Base-by-base conservation (phyloP, 139 green algal genomes). In the Astrephomene gubernaculifera region DNA sequence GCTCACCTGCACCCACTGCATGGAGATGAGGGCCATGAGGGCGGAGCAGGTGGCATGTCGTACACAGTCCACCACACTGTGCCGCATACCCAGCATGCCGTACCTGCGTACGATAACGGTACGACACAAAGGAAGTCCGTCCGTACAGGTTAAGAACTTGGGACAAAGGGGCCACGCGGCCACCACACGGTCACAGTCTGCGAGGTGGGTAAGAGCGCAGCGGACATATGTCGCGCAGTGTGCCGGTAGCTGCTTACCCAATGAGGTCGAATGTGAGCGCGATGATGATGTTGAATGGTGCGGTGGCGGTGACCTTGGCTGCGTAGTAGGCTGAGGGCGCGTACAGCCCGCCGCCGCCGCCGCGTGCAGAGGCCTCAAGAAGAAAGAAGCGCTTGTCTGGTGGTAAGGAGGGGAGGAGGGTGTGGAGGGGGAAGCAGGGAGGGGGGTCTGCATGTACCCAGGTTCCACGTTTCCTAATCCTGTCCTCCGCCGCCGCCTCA, bases 201-300 rank as follows among this genome's bases (percentile, higher is more conserved):
- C 49, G 12, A n/a, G n/a, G n/a, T n/a, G n/a, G n/a, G n/a, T n/a
- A n/a, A n/a, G n/a, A n/a, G n/a, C n/a, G n/a, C n/a, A n/a, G n/a
- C n/a, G n/a, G 12, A 57, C 49, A 57, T 57, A 57, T 17, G 49
- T 57, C 49, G 49, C 14, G 49, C 43, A 43, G 52, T n/a, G 82
- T 69, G 44, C 39, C 19, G 61, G 45, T 31, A 31, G 49, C 49
- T n/a, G 1, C 87, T 27, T 86, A 91, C 53, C 61, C 79, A 33
- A 86, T 86, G 76, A 70, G 82, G 19, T 44, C 53, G 71, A 89
- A 92, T 0, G 60, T 54, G 31, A 93, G n/a, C 17, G 89, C 84
- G 45, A 92, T 92, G 27, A 90, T 12, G 8, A 90, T 44, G 63
- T 91, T 91, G 53, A 94, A 88, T 27, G 93, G 91, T 21, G 92